Percentiles rank a stretch among this genome's conserved stretches.
These are phyloP conservation scores for Lentinula detonsa DNA, from an alignment of 768 basidiomycete species.

Conservation along the genomic window DNA sequence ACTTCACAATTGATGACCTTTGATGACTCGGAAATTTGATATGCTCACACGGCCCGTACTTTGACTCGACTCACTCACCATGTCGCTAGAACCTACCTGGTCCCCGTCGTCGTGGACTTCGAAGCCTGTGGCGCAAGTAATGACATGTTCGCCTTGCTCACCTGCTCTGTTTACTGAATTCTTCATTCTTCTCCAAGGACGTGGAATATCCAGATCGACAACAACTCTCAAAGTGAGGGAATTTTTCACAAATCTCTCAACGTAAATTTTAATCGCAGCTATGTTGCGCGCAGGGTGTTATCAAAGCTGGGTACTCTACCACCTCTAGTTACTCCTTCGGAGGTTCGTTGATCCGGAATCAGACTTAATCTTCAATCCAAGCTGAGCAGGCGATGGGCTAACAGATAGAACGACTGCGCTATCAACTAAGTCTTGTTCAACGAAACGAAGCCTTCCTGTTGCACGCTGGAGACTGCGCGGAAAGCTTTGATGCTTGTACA, in stretches of 20 bases:
- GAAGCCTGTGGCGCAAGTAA: conserved; percentile 71
- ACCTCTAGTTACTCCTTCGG: conserved; percentile 87
- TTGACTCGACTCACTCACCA: not conserved
- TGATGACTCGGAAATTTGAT: no score
- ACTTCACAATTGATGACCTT: no score
- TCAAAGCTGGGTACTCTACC: conserved; percentile 73
- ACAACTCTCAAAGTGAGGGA: conserved; percentile 49
- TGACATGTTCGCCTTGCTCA: not conserved
- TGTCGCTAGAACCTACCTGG: conserved; percentile 35
- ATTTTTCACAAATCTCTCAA: conserved; percentile 4
- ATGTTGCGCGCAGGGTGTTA: conserved; percentile 50
- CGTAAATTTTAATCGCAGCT: conserved; percentile 6
- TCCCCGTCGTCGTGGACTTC: conserved; percentile 74
- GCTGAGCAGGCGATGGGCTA: not conserved
- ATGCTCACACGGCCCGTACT: not conserved
- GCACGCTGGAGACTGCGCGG: conserved; percentile 98
- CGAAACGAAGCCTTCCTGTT: conserved; percentile 87
- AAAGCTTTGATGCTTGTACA: conserved; percentile 88
- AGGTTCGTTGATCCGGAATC: conserved; percentile 45
- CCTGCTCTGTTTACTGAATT: not conserved
- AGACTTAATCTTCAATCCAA: conserved; percentile 1
- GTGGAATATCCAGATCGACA: conserved; percentile 66
- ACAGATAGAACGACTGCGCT: conserved; percentile 78
- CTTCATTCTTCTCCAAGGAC: conserved; percentile 30
- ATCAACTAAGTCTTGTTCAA: conserved; percentile 77